Conservation (phyloP, 441 rosid species). For the Syzygium malaccense region DNA sequence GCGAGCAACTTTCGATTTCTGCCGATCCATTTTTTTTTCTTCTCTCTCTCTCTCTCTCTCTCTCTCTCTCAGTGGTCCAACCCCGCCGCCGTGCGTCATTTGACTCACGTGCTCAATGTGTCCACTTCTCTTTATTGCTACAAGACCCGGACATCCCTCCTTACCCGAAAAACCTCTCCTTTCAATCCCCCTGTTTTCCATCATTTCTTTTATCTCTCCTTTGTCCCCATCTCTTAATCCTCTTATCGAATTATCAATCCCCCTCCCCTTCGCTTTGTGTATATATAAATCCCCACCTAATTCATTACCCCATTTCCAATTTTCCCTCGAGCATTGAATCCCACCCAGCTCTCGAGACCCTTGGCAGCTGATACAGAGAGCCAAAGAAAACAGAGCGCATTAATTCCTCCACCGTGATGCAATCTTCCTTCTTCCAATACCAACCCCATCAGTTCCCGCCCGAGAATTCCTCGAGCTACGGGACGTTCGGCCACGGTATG, state of each 20-base stretch:
- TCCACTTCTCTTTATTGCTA: background rate
- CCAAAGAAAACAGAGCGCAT: background rate
- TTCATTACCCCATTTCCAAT: background rate
- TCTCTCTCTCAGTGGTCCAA: slow-evolving; percentile 5
- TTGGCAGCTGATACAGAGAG: background rate
- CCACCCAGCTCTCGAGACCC: background rate
- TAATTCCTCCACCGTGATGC: slow-evolving; percentile 11
- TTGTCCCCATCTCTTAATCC: background rate
- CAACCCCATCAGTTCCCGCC: slow-evolving; percentile 13
- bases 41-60: background rate
- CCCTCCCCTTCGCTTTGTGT: background rate
- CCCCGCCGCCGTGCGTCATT: slow-evolving; percentile 43
- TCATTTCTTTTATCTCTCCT: background rate
- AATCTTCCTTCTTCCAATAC: slow-evolving; percentile 17
- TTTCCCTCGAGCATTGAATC: background rate
- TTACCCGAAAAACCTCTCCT: background rate
- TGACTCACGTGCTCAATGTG: slow-evolving; percentile 31
- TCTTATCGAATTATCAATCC: background rate
- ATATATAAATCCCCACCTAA: background rate
- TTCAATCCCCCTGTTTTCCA: background rate
- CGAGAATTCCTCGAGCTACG: slow-evolving; percentile 18
- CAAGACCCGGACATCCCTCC: background rate
- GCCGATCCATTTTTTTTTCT: background rate
- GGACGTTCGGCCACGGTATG: background rate
- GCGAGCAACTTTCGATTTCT: background rate